Evolutionary conservation across 1,139 yeast species (phyloP).

Genomic region (Hansenula lynferdii): DNA sequence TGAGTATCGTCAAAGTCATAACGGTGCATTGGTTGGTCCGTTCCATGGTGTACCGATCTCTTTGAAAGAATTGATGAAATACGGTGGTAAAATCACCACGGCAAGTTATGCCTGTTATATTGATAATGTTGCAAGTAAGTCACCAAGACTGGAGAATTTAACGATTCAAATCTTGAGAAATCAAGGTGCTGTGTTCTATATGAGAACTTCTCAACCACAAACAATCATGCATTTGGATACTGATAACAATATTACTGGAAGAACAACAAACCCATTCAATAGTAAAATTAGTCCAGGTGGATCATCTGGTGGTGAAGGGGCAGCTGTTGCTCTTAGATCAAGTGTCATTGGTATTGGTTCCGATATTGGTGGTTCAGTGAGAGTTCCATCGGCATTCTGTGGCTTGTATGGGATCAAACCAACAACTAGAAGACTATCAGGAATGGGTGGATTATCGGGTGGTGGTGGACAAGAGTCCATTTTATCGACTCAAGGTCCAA

Average conservation of each 20-base stretch:
- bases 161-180: conserved; percentile 49
- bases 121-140: conserved; percentile 37
- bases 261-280: conserved; percentile 51
- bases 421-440: conserved; percentile 56
- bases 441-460: conserved; percentile 47
- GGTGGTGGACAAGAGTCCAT: conserved; percentile 40
- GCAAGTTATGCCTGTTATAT: conserved; percentile 60
- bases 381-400: conserved; percentile 73
- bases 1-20: conserved; percentile 38
- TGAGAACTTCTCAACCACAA: conserved; percentile 55
- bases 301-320: conserved; percentile 77
- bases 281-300: conserved; percentile 59
- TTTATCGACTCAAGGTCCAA: conserved; percentile 60
- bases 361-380: conserved; percentile 76
- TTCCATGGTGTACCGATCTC: conserved; percentile 76
- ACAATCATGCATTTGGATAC: conserved; percentile 53
- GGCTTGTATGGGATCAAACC: conserved; percentile 70
- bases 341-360: conserved; percentile 68
- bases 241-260: conserved; percentile 43
- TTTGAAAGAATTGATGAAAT: conserved; percentile 67
- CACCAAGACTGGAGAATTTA: conserved; percentile 47
- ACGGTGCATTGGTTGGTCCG: conserved; percentile 66
- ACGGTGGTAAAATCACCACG: conserved; percentile 52
- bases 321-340: conserved; percentile 59
- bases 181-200: conserved; percentile 63